phyloP scores from a whole-genome alignment of 805 yeast genomes.

The Candida stauntonica region DNA sequence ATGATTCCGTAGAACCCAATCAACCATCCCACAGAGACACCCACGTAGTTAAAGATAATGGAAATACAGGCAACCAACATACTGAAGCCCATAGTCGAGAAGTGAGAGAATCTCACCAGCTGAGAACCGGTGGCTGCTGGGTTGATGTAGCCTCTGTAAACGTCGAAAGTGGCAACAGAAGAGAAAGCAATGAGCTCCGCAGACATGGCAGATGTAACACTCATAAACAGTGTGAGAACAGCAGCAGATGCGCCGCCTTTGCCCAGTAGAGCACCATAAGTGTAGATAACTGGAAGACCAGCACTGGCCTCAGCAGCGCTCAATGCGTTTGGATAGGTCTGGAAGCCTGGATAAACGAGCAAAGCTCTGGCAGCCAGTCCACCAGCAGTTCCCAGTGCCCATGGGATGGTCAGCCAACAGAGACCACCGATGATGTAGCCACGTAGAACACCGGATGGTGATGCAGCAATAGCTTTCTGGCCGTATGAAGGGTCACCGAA shows the following conservation, averaged over 20 bases:
- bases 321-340: constrained; percentile 40
- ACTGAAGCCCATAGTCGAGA: constrained; percentile 36
- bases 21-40: constrained; percentile 40
- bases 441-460: constrained; percentile 29
- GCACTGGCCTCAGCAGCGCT: constrained; percentile 35
- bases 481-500: constrained; percentile 36
- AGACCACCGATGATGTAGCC: constrained; percentile 37
- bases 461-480: constrained; percentile 41
- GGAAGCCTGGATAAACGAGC: constrained; percentile 29
- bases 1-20: constrained; percentile 37
- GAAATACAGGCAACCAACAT: constrained; percentile 36
- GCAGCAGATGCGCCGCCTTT: constrained; percentile 39
- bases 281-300: constrained; percentile 36
- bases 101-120: constrained; percentile 33
- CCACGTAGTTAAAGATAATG: constrained; percentile 37
- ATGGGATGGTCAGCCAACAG: constrained; percentile 36
- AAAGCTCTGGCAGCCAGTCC: constrained; percentile 37
- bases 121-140: constrained; percentile 37
- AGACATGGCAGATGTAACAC: constrained; percentile 40
- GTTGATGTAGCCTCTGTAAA: constrained; percentile 36
- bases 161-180: constrained; percentile 36
- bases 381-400: constrained; percentile 34
- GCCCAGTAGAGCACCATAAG: constrained; percentile 44
- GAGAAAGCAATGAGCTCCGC: constrained; percentile 41
- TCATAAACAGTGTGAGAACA: constrained; percentile 37